Evolutionary conservation across 1,139 yeast genomes (phyloP), one percentile per base, ranked within the genome.

Genomic region (Pichia kudriavzevii): DNA sequence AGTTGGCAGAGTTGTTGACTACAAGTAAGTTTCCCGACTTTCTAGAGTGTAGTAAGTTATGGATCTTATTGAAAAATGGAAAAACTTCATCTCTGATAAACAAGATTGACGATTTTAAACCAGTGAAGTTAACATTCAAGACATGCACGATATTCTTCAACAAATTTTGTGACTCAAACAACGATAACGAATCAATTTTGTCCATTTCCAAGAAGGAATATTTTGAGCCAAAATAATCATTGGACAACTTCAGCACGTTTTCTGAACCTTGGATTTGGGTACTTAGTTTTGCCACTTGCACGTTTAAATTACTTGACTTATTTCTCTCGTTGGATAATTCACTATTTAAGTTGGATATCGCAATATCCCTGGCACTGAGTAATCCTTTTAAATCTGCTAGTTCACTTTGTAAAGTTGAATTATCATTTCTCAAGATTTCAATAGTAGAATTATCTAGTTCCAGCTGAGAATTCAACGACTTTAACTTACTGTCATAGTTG

Each of bases 41-140:
- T 14, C 17, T 17, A 14, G 30, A 28, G 22, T 46, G 49, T 12
- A 46, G 32, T 19, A 34, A 28, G 22, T 24, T 22, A 23, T 46
- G 49, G n/a, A 46, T 31, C 20, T 39, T 38, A 15, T 23, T 31
- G 23, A 46, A 39, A 30, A 46, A 46, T 8, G 22, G 19, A 7
- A 42, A 36, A 8, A 42, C 30, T 27, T 38, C 28, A 22, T 42
- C 42, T 22, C 41, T 38, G 4, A 46, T 30, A 18, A 46, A 46
- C 5, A 34, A 13, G 8, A 44, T 34, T 14, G 27, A 26, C 4
- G 20, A 12, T 26, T 38, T 39, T 7, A 45, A 22, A 8, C 31
- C 25, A 11, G 21, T 30, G 14, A 32, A 39, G 14, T 39, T 39
- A 5, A 38, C 22, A 21, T 41, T 35, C 5, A 45, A 29, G 7